Evolutionary conservation across 768 basidiomycete genomes (phyloP).

Genomic region (Tremella fuciformis): DNA sequence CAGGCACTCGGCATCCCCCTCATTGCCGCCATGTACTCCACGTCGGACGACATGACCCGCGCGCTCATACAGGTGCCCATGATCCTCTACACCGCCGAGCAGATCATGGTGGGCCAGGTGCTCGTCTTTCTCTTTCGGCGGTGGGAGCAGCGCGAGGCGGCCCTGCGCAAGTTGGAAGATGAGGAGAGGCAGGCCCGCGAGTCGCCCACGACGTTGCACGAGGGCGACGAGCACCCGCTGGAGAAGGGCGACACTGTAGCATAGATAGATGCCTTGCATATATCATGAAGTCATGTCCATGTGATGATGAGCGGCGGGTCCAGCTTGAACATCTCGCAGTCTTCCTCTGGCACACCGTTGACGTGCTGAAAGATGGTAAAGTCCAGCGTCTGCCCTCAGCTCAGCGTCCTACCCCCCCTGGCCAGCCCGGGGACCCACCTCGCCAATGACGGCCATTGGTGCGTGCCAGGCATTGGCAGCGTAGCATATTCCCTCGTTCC

Average conservation of each 20-base stretch:
- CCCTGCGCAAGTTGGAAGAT: too few relatives aligned
- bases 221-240: too few relatives aligned
- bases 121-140: slow-evolving; percentile 31
- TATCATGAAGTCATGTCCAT: not conserved
- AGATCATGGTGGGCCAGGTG: slow-evolving; percentile 38
- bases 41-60: slow-evolving; percentile 17
- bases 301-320: slow-evolving; percentile 1
- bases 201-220: too few relatives aligned
- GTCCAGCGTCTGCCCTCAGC: slow-evolving; percentile 5
- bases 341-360: slow-evolving; percentile 8
- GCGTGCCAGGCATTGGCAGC: slow-evolving; percentile 11
- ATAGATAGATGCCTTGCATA: too few relatives aligned
- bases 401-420: too few relatives aligned
- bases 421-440: slow-evolving; percentile 2
- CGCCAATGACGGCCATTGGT: slow-evolving; percentile 10
- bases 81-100: slow-evolving; percentile 45
- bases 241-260: too few relatives aligned
- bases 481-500: slow-evolving; percentile 7
- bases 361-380: slow-evolving; percentile 8
- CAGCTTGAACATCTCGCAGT: slow-evolving; percentile 7
- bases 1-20: slow-evolving; percentile 41
- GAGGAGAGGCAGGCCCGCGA: too few relatives aligned
- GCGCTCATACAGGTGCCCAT: slow-evolving; percentile 42
- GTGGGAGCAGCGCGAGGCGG: slow-evolving; percentile 23
- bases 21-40: slow-evolving; percentile 39